Evolutionary conservation across 768 basidiomycete genomes (phyloP), one percentile per base, ranked within the genome.

Genomic region (Phaeotremella fagi): DNA sequence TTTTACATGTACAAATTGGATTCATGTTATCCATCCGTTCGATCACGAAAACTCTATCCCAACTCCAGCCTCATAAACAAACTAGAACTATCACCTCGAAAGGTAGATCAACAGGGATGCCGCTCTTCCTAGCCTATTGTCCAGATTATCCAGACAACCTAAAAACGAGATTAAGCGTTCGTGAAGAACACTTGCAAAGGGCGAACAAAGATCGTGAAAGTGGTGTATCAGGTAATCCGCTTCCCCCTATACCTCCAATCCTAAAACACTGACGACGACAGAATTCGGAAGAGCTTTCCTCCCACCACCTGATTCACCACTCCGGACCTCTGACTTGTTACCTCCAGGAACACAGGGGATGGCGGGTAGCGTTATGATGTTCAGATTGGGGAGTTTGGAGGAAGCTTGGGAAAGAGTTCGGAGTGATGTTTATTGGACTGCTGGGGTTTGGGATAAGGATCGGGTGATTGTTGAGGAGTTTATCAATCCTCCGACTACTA

Each of bases 371-470:
- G 38, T 56, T 26, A 54, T 61, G 64, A 42, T 64, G 20, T 57
- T 61, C 45, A 49, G 50, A 11, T 54, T 54, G 12, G 33, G 41
- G 3, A 60, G 51, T 2, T 31, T 63, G 35, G 64, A 66, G 14
- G 46, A 43, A 3, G 64, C 54, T 23, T 69, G 64, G 64, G 50
- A 42, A 5, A 51, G 64, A 37, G 55, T 69, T 41, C 61, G 57
- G 53, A 28, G 25, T 18, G 67, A 69, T 52, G 37, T 46, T 31
- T 69, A 69, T 45, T 69, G 64, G 64, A 48, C 38, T 16, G 53
- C 26, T 1, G 57, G 57, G 37, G 67, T 69, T n/a, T 69, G 67
- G 67, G 62, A 69, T 46, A 61, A 60, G 51, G 67, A 64, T 33
- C 57, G 54, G 23, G 36, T 52, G 45, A 46, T 28, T 18, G 60